Base-by-base conservation (phyloP, 2,329 filamentous ascomycete genomes). In the Atkinsonella hypoxylon region DNA sequence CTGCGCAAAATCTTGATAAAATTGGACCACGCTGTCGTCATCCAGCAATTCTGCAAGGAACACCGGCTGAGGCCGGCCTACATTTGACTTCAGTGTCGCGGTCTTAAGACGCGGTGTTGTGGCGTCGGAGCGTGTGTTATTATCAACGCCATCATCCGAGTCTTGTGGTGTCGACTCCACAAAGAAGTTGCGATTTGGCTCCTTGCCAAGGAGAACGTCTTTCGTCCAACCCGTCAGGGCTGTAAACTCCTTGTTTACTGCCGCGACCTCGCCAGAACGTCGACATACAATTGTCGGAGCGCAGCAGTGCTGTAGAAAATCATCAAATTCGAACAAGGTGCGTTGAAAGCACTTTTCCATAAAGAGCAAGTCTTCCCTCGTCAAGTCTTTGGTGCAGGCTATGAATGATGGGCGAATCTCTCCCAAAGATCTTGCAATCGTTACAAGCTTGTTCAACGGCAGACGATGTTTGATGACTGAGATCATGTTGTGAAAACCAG, bases 261-360 rank as follows among this genome's bases (percentile, higher is more conserved):
- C 88, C 0, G 89, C 90, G n/a, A 98, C 82, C 65, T 97, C 93
- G 47, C 93, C 93, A 0, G 90, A 95, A 45, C 93, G 82, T 45
- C 93, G 82, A 62, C 89, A 94, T 26, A 97, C 88, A 52, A 98
- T 82, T 0, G 90, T 95, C 0, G 93, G 93, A 4, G 89, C 94
- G 39, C 89, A 89, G 54, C 85, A 89, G 56, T 89, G 83, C 51
- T 87, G 82, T 72, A 96, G 86, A 57, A 94, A 93, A 56, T 95
- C 89, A 63, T 97, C 89, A 61, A 95, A 94, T 64, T 95, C 89
- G 62, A 89, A 89, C 11, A 97, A 74, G 0, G 89, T 94, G 38
- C 93, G 81, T 67, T 98, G 93, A 63, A 97, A 89, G 61, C 87
- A 94, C 69, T 95, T 95, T 66, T 98, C 93, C 86, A 95, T 95